These are phyloP conservation scores for Beta lomatogona DNA, from an alignment of 179 eudicot species.

Conservation along the genomic window DNA sequence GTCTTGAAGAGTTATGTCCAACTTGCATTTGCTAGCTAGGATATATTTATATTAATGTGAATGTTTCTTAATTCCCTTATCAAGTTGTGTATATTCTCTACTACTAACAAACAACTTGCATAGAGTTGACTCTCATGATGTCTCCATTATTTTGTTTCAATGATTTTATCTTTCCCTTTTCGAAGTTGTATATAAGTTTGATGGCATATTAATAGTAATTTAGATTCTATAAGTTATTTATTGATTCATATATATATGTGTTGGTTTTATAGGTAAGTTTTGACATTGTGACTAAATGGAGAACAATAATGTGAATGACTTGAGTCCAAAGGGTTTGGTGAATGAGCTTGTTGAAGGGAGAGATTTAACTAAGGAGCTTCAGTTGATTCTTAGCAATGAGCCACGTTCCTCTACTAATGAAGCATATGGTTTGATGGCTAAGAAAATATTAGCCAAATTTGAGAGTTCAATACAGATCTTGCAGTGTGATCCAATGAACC, in stretches of 20 bases:
- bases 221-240: neutral
- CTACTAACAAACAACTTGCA: constrained; percentile 12
- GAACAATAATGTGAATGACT: constrained; percentile 24
- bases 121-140: constrained; percentile 14
- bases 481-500: constrained; percentile 8
- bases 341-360: constrained; percentile 65
- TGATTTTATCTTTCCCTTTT: constrained; percentile 8
- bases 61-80: constrained; percentile 2
- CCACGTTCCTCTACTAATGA: constrained; percentile 28
- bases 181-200: neutral
- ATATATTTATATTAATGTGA: neutral
- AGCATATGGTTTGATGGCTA: constrained; percentile 35
- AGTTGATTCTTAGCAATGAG: constrained; percentile 37
- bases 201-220: neutral
- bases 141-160: neutral
- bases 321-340: constrained; percentile 34
- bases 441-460: constrained; percentile 49
- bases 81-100: constrained; percentile 19
- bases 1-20: constrained; percentile 11
- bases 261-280: neutral
- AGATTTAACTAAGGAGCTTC: constrained; percentile 64
- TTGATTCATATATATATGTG: neutral
- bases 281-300: constrained; percentile 31
- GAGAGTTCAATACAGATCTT: constrained; percentile 44
- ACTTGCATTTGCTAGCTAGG: neutral